Percentiles rank a stretch among this genome's conserved stretches.
These are phyloP conservation scores for Mortierella sp. DNA, from an alignment of 371 early-diverging fungal genomes.

Conservation along the genomic window DNA sequence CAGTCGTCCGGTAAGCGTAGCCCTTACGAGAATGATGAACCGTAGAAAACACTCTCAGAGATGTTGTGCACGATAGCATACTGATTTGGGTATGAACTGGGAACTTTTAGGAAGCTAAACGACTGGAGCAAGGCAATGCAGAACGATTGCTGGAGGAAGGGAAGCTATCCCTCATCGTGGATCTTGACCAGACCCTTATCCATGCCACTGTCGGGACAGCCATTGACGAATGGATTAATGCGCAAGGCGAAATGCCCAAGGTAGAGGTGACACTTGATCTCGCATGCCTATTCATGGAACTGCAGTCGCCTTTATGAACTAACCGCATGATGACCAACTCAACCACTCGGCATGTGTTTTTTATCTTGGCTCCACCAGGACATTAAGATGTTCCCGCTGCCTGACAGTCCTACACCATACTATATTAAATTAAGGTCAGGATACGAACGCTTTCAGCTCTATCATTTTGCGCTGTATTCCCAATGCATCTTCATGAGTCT, in stretches of 20 bases:
- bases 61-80: background rate
- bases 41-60: too few relatives aligned
- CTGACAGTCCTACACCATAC: slow-evolving; percentile 74
- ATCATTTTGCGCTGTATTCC: too few relatives aligned
- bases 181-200: slow-evolving; percentile 99
- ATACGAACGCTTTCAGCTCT: background rate
- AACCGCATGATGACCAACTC: too few relatives aligned
- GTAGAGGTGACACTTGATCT: slow-evolving; percentile 42
- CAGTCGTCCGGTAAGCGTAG: slow-evolving; percentile 66
- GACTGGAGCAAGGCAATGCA: slow-evolving; percentile 80
- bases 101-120: slow-evolving; percentile 76
- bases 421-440: slow-evolving; percentile 85
- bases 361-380: too few relatives aligned
- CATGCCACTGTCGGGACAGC: slow-evolving; percentile 92
- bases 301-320: too few relatives aligned
- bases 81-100: background rate
- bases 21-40: too few relatives aligned
- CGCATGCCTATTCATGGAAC: background rate
- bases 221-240: slow-evolving; percentile 83
- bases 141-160: slow-evolving; percentile 70
- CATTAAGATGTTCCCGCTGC: slow-evolving; percentile 80
- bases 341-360: too few relatives aligned
- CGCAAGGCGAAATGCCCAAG: slow-evolving; percentile 69
- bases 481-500: too few relatives aligned
- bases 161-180: slow-evolving; percentile 95